These are phyloP conservation scores for Dactylorhiza incarnata DNA, from an alignment of 106 monocot species.

Conservation along the genomic window DNA sequence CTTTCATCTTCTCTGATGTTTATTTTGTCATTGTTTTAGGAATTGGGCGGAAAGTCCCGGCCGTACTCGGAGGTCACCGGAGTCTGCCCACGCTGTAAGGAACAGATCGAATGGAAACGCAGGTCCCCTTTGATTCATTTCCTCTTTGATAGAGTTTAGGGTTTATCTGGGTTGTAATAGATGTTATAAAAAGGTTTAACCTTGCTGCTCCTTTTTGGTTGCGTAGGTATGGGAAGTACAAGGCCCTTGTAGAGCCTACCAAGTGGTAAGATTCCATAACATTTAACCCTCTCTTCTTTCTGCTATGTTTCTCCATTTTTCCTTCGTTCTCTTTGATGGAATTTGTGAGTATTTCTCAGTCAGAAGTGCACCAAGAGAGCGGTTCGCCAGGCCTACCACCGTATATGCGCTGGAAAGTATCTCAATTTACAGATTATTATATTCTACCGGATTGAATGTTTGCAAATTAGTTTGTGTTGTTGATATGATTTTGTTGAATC, in stretches of 20 bases:
- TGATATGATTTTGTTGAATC: background rate
- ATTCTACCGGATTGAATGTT: background rate
- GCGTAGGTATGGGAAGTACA: conserved; percentile 88
- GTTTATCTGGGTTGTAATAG: no score
- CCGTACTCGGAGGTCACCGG: conserved; percentile 77
- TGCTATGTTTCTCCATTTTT: background rate
- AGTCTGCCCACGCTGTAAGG: conserved; percentile 73
- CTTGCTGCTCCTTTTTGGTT: background rate
- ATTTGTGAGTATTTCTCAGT: conserved; percentile 20
- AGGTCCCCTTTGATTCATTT: conserved; percentile 11
- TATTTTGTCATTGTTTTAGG: conserved; percentile 20
- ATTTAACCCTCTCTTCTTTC: no score
- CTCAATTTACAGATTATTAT: background rate
- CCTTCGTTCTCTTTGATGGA: background rate
- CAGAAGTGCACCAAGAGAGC: conserved; percentile 78
- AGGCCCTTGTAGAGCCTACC: conserved; percentile 71
- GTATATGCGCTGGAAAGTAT: conserved; percentile 56
- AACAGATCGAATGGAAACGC: conserved; percentile 94
- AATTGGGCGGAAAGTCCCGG: conserved; percentile 57
- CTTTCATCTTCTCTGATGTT: conserved; percentile 2
- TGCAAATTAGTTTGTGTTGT: background rate
- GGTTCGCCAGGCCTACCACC: conserved; percentile 90
- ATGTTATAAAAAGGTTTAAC: background rate
- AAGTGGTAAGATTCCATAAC: conserved; percentile 47
- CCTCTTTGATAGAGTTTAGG: background rate